A percentile compares a stretch with the other conserved stretches of the same genome.
phyloP scores from a whole-genome alignment of 108 stramenopile genomes.

The Discostella pseudostelligera region DNA sequence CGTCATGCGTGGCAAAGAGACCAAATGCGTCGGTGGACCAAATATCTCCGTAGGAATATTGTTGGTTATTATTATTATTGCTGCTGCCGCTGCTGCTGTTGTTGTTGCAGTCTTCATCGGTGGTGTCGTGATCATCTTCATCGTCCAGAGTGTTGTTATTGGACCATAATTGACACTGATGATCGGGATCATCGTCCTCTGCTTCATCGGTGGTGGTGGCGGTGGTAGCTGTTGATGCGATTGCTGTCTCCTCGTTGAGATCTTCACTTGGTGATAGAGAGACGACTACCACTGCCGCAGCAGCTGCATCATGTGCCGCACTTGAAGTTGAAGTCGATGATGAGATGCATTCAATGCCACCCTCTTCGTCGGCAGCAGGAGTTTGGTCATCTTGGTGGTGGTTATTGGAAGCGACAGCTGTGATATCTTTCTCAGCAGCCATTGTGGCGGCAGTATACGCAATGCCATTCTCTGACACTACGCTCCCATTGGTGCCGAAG shows the following conservation, averaged over 20 bases:
- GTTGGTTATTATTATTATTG: no score
- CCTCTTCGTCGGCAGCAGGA: not conserved
- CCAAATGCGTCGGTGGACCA: constrained; percentile 73
- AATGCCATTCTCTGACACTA: no score
- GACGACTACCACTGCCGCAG: no score
- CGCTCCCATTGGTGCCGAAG: not conserved
- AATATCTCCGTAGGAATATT: constrained; percentile 55
- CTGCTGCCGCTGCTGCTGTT: no score
- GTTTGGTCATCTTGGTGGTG: not conserved
- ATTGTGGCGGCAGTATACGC: no score
- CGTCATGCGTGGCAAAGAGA: not conserved
- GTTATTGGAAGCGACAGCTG: no score
- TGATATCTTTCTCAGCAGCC: no score
- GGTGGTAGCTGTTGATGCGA: no score
- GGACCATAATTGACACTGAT: not conserved
- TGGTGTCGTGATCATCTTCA: not conserved
- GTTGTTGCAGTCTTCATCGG: not conserved
- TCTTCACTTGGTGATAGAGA: no score
- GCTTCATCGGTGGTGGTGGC: no score
- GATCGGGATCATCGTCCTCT: not conserved
- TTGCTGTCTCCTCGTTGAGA: no score
- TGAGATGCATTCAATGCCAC: constrained; percentile 2
- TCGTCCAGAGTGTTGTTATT: not conserved
- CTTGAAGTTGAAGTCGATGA: no score
- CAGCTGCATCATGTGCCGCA: not conserved